Evolutionary conservation across 768 basidiomycete genomes (phyloP).

Genomic region (Gelatoporia subvermispora): DNA sequence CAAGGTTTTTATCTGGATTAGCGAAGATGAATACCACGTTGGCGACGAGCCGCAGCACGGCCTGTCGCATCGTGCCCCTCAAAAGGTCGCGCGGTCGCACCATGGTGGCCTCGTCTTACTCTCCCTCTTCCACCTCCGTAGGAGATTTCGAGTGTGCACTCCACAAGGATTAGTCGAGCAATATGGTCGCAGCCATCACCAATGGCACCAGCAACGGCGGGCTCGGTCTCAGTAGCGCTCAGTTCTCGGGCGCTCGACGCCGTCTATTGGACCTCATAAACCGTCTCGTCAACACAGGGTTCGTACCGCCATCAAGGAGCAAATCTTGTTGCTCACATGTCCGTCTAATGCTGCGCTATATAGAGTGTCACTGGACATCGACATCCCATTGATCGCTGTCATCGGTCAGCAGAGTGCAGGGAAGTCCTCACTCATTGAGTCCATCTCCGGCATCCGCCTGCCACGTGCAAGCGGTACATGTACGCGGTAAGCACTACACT

Average conservation of each 20-base stretch:
- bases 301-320: conserved; percentile 2
- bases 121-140: too few species aligned
- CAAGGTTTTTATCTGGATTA: too few species aligned
- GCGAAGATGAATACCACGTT: too few species aligned
- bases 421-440: conserved; percentile 74
- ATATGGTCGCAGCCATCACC: neutral
- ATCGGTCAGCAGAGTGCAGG: conserved; percentile 71
- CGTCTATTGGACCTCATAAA: conserved; percentile 56
- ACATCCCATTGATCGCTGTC: conserved; percentile 70
- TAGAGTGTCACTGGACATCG: conserved; percentile 66
- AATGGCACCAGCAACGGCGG: neutral
- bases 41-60: too few species aligned
- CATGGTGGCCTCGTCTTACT: too few species aligned
- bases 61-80: too few species aligned
- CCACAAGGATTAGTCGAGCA: too few species aligned
- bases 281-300: conserved; percentile 60
- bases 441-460: conserved; percentile 68
- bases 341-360: conserved; percentile 1
- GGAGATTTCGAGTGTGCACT: too few species aligned
- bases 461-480: conserved; percentile 71
- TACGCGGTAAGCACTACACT: conserved; percentile 44
- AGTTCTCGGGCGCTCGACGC: conserved; percentile 35
- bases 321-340: neutral
- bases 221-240: conserved; percentile 49
- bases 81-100: too few species aligned